Evolutionary conservation across 164 flowering plant species (phyloP), one percentile per base, ranked within the genome.

Genomic region (Cinnamomum chago): DNA sequence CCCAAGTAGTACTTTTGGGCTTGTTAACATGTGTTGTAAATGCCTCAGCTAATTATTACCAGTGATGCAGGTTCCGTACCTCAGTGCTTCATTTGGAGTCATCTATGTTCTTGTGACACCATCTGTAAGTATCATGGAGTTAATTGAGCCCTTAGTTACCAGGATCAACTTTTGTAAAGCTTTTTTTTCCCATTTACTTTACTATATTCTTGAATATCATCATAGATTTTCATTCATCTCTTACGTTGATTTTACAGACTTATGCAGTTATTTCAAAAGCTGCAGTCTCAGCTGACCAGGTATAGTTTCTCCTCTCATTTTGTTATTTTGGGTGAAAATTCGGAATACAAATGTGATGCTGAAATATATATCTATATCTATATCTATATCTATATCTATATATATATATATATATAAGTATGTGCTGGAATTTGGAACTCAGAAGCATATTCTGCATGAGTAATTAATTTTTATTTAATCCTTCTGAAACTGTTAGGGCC

Each of bases 51-150:
- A 55, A 15, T 55, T 15, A 55, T 55, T 50, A n/a, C 69, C 25
- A 22, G 40, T 25, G 68, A 64, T 76, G 81, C 91, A 93, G 98
- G 98, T 93, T 3, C 95, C 98, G 12, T 93, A 89, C 74, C 77
- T 93, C 27, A 85, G 92, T 82, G 94, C 95, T 27, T 90, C 95
- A 33, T 92, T 93, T 81, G 92, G 94, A 75, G 88, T 91, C 70
- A 81, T 93, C 50, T 88, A 86, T 72, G 77, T 91, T 62, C 95
- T 93, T 60, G 95, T 88, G 70, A 89, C 86, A 81, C 98, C 98
- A 65, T 69, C 93, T 71, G 98, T 93, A 85, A 85, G 95, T 81
- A 65, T 33, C 65, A 13, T 7, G 22, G n/a, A 24, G 47, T 50
- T 33, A 30, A 28, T 6, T 67, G 47, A 67, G 28, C 47, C n/a